Evolutionary conservation across 2,329 filamentous ascomycete species (phyloP).

Genomic region (Talaromyces sp.): DNA sequence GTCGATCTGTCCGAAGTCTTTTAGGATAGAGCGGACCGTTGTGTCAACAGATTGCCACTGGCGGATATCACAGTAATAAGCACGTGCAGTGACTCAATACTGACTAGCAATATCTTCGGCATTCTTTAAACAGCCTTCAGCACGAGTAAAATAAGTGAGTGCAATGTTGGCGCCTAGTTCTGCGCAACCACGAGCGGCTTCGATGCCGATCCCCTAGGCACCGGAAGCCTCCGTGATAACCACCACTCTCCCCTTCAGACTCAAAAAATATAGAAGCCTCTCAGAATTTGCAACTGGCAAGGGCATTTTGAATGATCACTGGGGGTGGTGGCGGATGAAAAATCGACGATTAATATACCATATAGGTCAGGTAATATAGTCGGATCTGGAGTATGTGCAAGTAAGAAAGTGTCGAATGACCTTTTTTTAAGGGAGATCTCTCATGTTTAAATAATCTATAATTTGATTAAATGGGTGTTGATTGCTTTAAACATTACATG

Average conservation of each 20-base stretch:
- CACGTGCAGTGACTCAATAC: constrained; percentile 67
- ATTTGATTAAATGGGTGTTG: too few species aligned
- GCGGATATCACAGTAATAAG: constrained; percentile 67
- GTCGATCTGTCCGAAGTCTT: constrained; percentile 72
- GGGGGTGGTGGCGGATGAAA: too few species aligned
- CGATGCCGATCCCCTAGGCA: constrained; percentile 69
- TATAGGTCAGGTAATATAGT: too few species aligned
- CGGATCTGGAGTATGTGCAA: too few species aligned
- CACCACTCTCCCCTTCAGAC: constrained; percentile 40
- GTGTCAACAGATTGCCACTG: constrained; percentile 59
- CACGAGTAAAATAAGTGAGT: constrained; percentile 67
- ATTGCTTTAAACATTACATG: too few species aligned
- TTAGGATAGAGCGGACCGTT: constrained; percentile 61
- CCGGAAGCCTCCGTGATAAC: constrained; percentile 58
- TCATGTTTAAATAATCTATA: too few species aligned
- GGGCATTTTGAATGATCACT: too few species aligned
- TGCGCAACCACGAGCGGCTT: constrained; percentile 66
- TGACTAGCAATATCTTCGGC: constrained; percentile 61
- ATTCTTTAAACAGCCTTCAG: constrained; percentile 66
- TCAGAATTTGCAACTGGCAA: too few species aligned
- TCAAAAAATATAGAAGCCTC: too few species aligned
- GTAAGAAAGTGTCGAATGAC: too few species aligned
- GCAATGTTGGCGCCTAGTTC: constrained; percentile 67
- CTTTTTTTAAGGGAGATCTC: too few species aligned
- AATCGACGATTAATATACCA: too few species aligned